Conservation (phyloP, 345 rosid genomes). For the Hibiscus mutabilis region DNA sequence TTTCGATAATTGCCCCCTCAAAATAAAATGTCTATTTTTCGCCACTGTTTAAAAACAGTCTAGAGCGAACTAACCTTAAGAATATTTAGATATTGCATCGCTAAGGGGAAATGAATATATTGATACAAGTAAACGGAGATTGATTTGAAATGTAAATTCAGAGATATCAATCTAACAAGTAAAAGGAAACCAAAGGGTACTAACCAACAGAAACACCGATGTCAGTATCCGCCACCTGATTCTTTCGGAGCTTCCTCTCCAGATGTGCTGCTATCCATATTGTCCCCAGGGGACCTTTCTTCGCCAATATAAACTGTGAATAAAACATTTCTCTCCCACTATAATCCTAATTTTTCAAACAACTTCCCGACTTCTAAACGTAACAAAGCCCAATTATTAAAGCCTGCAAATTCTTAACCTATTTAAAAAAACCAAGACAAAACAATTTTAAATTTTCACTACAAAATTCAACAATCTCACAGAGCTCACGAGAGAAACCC, state of each 20-base stretch:
- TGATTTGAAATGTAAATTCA: not conserved
- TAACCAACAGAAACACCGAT: conserved; percentile 96
- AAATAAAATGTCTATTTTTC: too few species aligned
- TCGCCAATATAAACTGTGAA: conserved; percentile 97
- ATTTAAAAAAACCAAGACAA: conserved; percentile 7
- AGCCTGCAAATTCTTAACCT: not conserved
- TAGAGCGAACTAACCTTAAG: not conserved
- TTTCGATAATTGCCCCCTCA: too few species aligned
- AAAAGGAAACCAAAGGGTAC: conserved; percentile 19
- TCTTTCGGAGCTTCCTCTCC: conserved; percentile 99
- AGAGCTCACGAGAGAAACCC: conserved; percentile 10
- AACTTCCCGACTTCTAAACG: conserved; percentile 16
- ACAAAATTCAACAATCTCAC: conserved; percentile 6
- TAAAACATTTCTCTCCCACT: conserved; percentile 69
- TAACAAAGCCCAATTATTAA: not conserved
- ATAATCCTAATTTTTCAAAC: conserved; percentile 22
- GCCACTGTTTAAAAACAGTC: not conserved
- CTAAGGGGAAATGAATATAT: not conserved
- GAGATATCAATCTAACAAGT: not conserved
- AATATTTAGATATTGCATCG: not conserved
- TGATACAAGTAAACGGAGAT: not conserved
- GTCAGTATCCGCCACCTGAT: conserved; percentile 98
- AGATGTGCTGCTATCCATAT: conserved; percentile 99
- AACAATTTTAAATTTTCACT: not conserved
- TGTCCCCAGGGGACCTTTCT: conserved; percentile 99